Evolutionary conservation across 352 stramenopile species (phyloP).

Genomic region (Phytophthora syringae): DNA sequence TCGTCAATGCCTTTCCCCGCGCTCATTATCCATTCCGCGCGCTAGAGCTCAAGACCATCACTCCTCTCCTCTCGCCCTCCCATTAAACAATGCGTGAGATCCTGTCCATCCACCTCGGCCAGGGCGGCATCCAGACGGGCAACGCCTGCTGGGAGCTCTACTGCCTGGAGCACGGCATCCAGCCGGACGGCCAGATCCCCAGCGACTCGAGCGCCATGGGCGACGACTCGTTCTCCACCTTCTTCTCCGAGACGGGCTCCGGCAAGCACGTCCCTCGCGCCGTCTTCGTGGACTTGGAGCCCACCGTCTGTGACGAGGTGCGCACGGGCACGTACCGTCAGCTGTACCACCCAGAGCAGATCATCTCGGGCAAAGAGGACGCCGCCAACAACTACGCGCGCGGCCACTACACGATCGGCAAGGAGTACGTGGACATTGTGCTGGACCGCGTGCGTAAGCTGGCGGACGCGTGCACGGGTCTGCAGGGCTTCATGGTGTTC

Average conservation of each 20-base stretch:
- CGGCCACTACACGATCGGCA: slow-evolving; percentile 87
- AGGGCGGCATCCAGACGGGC: slow-evolving; percentile 89
- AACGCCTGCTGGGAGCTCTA: slow-evolving; percentile 95
- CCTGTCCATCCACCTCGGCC: slow-evolving; percentile 97
- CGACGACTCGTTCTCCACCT: slow-evolving; percentile 98
- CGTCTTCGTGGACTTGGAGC: slow-evolving; percentile 98
- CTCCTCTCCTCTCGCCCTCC: slow-evolving; percentile 49
- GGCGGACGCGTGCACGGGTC: slow-evolving; percentile 96
- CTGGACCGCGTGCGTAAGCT: slow-evolving; percentile 97
- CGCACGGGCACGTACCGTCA: slow-evolving; percentile 96
- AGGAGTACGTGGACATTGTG: slow-evolving; percentile 96
- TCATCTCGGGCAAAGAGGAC: slow-evolving; percentile 99
- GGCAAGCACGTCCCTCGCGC: slow-evolving; percentile 98
- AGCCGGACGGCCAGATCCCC: slow-evolving; percentile 90
- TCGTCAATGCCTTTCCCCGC: background rate
- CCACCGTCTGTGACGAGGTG: slow-evolving; percentile 97
- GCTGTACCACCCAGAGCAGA: slow-evolving; percentile 98
- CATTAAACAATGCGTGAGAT: slow-evolving; percentile 85
- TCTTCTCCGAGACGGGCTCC: slow-evolving; percentile 93
- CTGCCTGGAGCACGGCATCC: slow-evolving; percentile 94
- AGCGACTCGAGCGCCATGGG: slow-evolving; percentile 45
- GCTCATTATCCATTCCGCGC: slow-evolving; percentile 13
- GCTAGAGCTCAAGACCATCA: slow-evolving; percentile 14
- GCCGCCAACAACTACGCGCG: slow-evolving; percentile 93
- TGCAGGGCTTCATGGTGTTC: slow-evolving; percentile 98